Conservation (phyloP, 768 basidiomycete species). For the Podaxis sp. region DNA sequence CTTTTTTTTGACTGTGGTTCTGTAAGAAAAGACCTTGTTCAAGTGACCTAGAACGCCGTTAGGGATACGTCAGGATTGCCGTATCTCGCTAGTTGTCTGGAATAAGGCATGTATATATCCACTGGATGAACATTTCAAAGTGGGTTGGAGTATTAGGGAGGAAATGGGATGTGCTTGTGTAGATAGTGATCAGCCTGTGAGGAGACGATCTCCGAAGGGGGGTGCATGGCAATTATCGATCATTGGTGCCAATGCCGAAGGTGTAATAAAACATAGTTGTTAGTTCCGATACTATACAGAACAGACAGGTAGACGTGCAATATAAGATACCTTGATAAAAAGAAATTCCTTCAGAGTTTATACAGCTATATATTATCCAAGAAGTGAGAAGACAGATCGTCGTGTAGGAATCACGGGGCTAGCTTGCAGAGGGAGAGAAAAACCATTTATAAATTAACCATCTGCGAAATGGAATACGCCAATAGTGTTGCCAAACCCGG, state of each 20-base stretch:
- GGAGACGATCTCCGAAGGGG: background rate
- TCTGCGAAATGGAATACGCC: slow-evolving; percentile 46
- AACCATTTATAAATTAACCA: slow-evolving; percentile 7
- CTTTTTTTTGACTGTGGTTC: slow-evolving; percentile 43
- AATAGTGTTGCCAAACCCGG: slow-evolving; percentile 78
- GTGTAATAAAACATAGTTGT: slow-evolving; percentile 1
- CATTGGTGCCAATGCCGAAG: background rate
- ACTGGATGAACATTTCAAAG: slow-evolving; percentile 20
- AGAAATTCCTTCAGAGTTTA: background rate
- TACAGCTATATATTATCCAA: slow-evolving; percentile 9
- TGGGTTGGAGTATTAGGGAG: background rate
- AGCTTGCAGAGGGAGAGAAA: background rate
- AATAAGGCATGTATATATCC: slow-evolving; percentile 52
- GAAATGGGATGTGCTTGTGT: background rate
- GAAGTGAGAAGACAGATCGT: background rate
- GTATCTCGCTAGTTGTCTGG: slow-evolving; percentile 43
- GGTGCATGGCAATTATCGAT: background rate
- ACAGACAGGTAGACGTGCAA: background rate
- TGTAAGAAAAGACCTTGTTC: slow-evolving; percentile 38
- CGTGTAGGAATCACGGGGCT: background rate
- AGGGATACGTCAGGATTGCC: slow-evolving; percentile 39
- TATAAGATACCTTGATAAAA: background rate
- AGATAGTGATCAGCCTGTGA: background rate
- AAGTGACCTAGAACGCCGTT: slow-evolving; percentile 31
- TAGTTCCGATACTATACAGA: background rate